These are phyloP conservation scores for Colletotrichum sp. DNA, from an alignment of 2,329 filamentous ascomycete species.

Conservation along the genomic window DNA sequence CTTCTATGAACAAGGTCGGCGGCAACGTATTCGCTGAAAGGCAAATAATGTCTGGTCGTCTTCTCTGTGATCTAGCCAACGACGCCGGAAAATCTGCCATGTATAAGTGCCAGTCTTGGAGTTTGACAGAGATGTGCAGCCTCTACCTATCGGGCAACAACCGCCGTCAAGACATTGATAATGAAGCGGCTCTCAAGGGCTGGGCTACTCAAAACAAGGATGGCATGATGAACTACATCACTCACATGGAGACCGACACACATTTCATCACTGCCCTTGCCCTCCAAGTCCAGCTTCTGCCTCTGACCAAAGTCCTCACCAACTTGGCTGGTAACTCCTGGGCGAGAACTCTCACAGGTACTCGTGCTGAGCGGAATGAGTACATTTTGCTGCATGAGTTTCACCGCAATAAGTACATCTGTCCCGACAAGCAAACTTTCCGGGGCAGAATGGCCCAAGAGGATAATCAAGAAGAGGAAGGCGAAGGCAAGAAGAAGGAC, in stretches of 20 bases:
- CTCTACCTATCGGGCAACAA: conserved; percentile 80
- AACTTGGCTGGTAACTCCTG: conserved; percentile 98
- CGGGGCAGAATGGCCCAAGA: conserved; percentile 76
- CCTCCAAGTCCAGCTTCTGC: conserved; percentile 87
- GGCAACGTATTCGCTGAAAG: conserved; percentile 94
- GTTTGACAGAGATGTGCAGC: conserved; percentile 95
- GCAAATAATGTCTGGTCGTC: conserved; percentile 84
- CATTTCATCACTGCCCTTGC: conserved; percentile 94
- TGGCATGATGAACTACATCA: conserved; percentile 91
- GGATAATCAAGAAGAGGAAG: conserved; percentile 72
- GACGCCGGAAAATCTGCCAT: conserved; percentile 97
- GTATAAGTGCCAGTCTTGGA: conserved; percentile 98
- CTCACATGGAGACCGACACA: conserved; percentile 93
- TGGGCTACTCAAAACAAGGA: conserved; percentile 81
- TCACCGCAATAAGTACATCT: conserved; percentile 95
- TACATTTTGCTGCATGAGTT: conserved; percentile 99
- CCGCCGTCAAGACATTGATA: conserved; percentile 83
- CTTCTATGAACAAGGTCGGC: conserved; percentile 82
- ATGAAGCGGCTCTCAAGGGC: conserved; percentile 82
- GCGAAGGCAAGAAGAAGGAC: conserved; percentile 93
- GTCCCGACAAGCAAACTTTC: conserved; percentile 89
- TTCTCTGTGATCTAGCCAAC: conserved; percentile 94
- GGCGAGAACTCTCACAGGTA: conserved; percentile 94
- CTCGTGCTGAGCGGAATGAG: conserved; percentile 95
- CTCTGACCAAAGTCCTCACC: conserved; percentile 92